Percentiles rank a stretch among this genome's conserved stretches.
Evolutionary conservation across 2,329 filamentous ascomycete genomes (phyloP).

Genomic region (Colletotrichum eremochloae): DNA sequence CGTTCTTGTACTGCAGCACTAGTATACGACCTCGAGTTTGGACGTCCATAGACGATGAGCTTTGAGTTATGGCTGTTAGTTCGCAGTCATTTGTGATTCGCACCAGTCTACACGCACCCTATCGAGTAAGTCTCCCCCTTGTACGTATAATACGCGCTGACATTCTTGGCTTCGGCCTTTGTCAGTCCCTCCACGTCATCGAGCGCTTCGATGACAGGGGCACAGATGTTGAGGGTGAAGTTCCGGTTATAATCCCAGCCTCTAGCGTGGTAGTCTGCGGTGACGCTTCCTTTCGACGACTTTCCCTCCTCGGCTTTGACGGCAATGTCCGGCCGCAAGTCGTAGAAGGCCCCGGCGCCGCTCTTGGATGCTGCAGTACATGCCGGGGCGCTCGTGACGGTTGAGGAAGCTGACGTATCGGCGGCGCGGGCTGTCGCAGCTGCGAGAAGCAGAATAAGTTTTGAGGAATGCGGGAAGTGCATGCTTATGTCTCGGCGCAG

Average conservation of each 20-base stretch:
- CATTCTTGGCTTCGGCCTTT: slow-evolving; percentile 74
- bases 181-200: slow-evolving; percentile 75
- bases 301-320: slow-evolving; percentile 59
- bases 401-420: slow-evolving; percentile 48
- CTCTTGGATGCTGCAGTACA: slow-evolving; percentile 70
- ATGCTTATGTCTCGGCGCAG: slow-evolving; percentile 42
- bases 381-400: slow-evolving; percentile 59
- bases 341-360: slow-evolving; percentile 70
- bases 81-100: not conserved
- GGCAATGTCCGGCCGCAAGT: slow-evolving; percentile 68
- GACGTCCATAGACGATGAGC: slow-evolving; percentile 67
- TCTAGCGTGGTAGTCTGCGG: slow-evolving; percentile 71
- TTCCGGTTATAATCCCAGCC: slow-evolving; percentile 85
- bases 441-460: slow-evolving; percentile 53
- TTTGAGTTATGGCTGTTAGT: slow-evolving; percentile 47
- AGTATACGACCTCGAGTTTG: slow-evolving; percentile 78
- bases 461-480: slow-evolving; percentile 43
- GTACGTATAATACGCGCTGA: slow-evolving; percentile 82
- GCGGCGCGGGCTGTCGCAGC: slow-evolving; percentile 49
- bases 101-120: slow-evolving; percentile 66
- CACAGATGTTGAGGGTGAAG: slow-evolving; percentile 88
- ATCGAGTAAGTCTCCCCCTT: slow-evolving; percentile 79
- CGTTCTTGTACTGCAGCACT: slow-evolving; percentile 81
- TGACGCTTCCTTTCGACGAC: slow-evolving; percentile 56
- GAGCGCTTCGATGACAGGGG: slow-evolving; percentile 76